These are phyloP conservation scores for Zalerion maritima DNA, from an alignment of 495 filamentous ascomycete species.

Conservation along the genomic window DNA sequence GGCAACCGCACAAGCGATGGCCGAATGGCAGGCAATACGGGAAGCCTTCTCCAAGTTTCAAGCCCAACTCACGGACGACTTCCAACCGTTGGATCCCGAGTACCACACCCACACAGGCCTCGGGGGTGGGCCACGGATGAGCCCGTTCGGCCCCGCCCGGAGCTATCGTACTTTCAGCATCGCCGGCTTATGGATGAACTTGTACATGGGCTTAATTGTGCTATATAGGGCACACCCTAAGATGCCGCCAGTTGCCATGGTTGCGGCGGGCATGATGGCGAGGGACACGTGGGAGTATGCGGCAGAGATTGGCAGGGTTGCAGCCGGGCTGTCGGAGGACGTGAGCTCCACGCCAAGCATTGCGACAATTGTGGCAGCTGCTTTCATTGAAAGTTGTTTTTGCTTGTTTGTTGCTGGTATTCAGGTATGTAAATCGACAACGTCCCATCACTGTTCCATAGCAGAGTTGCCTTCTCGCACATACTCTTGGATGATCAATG, in stretches of 20 bases:
- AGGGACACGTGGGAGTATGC: conserved; percentile 52
- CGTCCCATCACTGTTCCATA: no score
- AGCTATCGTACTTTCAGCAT: conserved; percentile 79
- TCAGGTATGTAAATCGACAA: conserved; percentile 36
- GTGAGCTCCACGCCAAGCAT: conserved; percentile 42
- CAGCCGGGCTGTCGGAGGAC: conserved; percentile 61
- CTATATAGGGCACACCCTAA: conserved; percentile 64
- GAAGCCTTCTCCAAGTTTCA: conserved; percentile 53
- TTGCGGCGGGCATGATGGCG: conserved; percentile 61
- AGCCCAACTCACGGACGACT: conserved; percentile 55
- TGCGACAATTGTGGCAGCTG: conserved; percentile 67
- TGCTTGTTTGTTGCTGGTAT: conserved; percentile 76
- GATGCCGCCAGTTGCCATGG: conserved; percentile 87
- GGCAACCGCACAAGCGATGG: conserved; percentile 52
- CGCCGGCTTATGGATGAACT: conserved; percentile 70
- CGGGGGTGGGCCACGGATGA: no score
- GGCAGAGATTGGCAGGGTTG: conserved; percentile 64
- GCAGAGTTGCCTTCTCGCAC: no score
- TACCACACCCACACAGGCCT: conserved; percentile 40
- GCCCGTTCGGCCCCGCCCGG: conserved; percentile 69
- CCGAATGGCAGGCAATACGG: conserved; percentile 66
- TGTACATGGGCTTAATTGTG: conserved; percentile 67
- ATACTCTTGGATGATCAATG: background rate
- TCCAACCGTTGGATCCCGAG: conserved; percentile 63
- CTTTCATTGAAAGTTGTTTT: conserved; percentile 64